Percentiles rank a stretch among this genome's conserved stretches.
These are phyloP conservation scores for Colletotrichum magnum DNA, from an alignment of 2,329 filamentous ascomycete genomes.

Conservation along the genomic window DNA sequence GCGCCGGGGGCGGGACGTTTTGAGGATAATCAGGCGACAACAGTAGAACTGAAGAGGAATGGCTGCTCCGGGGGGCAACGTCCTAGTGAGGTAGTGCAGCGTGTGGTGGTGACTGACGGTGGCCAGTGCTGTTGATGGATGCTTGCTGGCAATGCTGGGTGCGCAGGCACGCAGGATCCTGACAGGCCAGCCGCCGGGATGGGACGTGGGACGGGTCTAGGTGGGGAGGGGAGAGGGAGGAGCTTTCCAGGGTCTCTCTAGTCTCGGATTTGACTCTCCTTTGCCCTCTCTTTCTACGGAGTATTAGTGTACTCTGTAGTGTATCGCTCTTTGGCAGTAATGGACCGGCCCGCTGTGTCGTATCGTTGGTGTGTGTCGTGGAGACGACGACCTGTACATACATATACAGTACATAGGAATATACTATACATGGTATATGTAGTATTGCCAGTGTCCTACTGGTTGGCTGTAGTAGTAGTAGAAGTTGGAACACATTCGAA, in stretches of 20 bases:
- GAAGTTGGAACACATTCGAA: too few relatives aligned
- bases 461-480: too few relatives aligned
- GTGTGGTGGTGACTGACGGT: slow-evolving; percentile 8
- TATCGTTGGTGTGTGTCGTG: background rate
- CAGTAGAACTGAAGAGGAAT: slow-evolving; percentile 38
- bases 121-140: slow-evolving; percentile 28
- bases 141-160: background rate
- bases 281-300: background rate
- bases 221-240: slow-evolving; percentile 5
- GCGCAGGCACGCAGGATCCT: slow-evolving; percentile 23
- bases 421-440: too few relatives aligned
- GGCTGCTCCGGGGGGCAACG: slow-evolving; percentile 28
- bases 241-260: slow-evolving; percentile 13
- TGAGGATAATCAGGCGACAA: slow-evolving; percentile 37
- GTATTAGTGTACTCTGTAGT: too few relatives aligned
- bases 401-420: too few relatives aligned
- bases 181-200: slow-evolving; percentile 31
- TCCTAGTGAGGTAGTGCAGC: slow-evolving; percentile 31
- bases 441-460: too few relatives aligned
- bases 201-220: slow-evolving; percentile 16
- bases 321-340: too few relatives aligned
- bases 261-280: background rate
- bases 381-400: background rate
- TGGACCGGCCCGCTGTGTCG: background rate
- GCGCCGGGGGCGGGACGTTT: slow-evolving; percentile 18